A percentile compares a stretch with the other conserved stretches of the same genome.
These are phyloP conservation scores for Panellus pusillus DNA, from an alignment of 768 basidiomycete species.

Conservation along the genomic window DNA sequence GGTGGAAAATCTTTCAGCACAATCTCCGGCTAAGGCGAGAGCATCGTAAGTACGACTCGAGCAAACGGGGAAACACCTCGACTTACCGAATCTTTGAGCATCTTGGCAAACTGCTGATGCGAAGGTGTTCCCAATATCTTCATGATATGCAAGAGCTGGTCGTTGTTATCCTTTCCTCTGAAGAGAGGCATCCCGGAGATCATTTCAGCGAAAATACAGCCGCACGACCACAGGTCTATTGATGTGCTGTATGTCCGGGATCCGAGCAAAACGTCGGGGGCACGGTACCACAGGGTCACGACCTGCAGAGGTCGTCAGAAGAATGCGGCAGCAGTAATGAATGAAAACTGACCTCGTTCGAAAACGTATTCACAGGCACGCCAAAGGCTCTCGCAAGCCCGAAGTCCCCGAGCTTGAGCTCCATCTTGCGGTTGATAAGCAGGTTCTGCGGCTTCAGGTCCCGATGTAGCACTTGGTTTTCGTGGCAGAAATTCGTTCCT, in stretches of 20 bases:
- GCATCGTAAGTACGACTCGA: neutral
- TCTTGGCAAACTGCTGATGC: slow-evolving; percentile 84
- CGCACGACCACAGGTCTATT: slow-evolving; percentile 98
- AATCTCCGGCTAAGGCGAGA: slow-evolving; percentile 66
- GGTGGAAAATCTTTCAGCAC: slow-evolving; percentile 81
- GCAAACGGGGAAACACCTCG: neutral
- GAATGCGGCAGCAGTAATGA: slow-evolving; percentile 1
- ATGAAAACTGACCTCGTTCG: slow-evolving; percentile 70
- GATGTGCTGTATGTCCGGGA: slow-evolving; percentile 97
- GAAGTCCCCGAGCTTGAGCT: slow-evolving; percentile 97
- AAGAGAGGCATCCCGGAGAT: slow-evolving; percentile 96
- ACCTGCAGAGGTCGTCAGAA: slow-evolving; percentile 50
- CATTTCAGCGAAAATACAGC: slow-evolving; percentile 99
- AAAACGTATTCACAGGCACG: slow-evolving; percentile 98
- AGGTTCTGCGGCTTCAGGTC: slow-evolving; percentile 99
- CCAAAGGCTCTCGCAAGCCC: slow-evolving; percentile 97
- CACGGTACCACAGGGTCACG: slow-evolving; percentile 98
- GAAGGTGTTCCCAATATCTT: slow-evolving; percentile 94
- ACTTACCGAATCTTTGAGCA: slow-evolving; percentile 84
- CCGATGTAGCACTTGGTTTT: slow-evolving; percentile 92
- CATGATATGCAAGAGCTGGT: slow-evolving; percentile 97
- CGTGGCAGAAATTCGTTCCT: slow-evolving; percentile 97
- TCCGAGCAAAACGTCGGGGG: slow-evolving; percentile 95
- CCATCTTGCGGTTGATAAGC: slow-evolving; percentile 94
- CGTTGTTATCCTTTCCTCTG: slow-evolving; percentile 95